phyloP scores from a whole-genome alignment of 805 yeast species.

The Kregervanrija pseudodelftensis region DNA sequence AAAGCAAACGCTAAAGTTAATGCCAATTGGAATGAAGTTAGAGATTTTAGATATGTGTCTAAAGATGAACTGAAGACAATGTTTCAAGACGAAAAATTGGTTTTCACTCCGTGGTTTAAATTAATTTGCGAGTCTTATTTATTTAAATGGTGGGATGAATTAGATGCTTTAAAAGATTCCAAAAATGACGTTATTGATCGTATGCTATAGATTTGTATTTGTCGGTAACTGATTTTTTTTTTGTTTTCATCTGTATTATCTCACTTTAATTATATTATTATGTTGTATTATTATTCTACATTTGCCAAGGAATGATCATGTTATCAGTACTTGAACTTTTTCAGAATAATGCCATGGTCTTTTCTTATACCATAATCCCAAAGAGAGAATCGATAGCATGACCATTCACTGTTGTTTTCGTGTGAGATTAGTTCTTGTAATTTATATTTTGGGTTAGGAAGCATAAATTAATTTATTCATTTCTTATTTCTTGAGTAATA shows the following conservation, averaged over 20 bases:
- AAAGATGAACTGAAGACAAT: slow-evolving; percentile 59
- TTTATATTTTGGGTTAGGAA: too few relatives aligned
- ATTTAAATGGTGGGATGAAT: slow-evolving; percentile 88
- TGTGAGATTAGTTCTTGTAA: too few relatives aligned
- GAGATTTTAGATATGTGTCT: slow-evolving; percentile 69
- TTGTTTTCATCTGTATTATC: background rate
- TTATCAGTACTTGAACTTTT: background rate
- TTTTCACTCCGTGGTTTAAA: slow-evolving; percentile 98
- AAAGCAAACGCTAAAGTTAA: slow-evolving; percentile 41
- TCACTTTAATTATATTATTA: background rate
- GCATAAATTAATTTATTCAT: too few relatives aligned
- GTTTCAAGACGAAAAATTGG: slow-evolving; percentile 57
- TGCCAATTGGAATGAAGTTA: slow-evolving; percentile 78
- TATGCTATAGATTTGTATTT: slow-evolving; percentile 28
- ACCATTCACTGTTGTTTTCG: too few relatives aligned
- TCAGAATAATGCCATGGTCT: too few relatives aligned
- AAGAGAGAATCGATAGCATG: too few relatives aligned
- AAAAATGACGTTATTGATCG: slow-evolving; percentile 42
- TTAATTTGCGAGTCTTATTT: slow-evolving; percentile 86
- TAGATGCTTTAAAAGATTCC: slow-evolving; percentile 50
- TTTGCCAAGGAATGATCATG: too few relatives aligned
- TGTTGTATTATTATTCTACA: slow-evolving; percentile 1
- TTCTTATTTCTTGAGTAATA: too few relatives aligned
- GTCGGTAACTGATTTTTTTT: background rate
- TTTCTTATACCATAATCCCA: too few relatives aligned